A percentile compares a stretch with the other conserved stretches of the same genome.
phyloP scores from a whole-genome alignment of 2,329 filamentous ascomycete genomes.

The Cytospora piceae region DNA sequence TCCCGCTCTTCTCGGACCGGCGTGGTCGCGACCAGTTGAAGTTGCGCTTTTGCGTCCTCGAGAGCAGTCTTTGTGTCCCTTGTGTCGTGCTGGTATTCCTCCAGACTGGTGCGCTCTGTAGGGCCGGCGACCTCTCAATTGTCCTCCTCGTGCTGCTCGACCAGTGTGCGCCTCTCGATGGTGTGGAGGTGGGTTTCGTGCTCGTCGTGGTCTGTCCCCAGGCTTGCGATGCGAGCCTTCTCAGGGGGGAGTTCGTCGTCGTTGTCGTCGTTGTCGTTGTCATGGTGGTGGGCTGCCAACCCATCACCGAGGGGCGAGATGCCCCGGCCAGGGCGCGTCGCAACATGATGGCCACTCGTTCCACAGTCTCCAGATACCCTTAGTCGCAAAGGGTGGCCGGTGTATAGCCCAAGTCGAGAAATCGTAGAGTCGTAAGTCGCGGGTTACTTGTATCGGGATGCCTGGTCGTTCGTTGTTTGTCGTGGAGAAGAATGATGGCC shows the following conservation, averaged over 20 bases:
- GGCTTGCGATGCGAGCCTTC: conserved; percentile 14
- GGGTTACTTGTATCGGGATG: background rate
- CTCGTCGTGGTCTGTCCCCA: background rate
- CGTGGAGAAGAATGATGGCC: background rate
- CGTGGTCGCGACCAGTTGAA: conserved; percentile 27
- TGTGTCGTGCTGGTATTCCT: background rate
- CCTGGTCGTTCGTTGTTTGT: background rate
- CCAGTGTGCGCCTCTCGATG: background rate
- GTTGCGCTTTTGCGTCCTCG: conserved; percentile 19
- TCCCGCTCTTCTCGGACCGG: conserved; percentile 7
- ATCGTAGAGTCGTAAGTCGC: background rate
- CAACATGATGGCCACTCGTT: conserved; percentile 1
- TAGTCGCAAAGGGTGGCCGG: background rate
- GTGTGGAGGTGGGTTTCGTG: background rate
- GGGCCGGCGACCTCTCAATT: background rate
- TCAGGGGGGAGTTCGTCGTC: conserved; percentile 6
- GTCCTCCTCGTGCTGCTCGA: background rate
- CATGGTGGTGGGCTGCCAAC: conserved; percentile 15
- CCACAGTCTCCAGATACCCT: background rate
- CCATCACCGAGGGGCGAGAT: conserved; percentile 16
- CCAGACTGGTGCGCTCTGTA: conserved; percentile 7
- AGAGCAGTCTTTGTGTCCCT: background rate
- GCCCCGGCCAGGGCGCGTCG: conserved; percentile 13
- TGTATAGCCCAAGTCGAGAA: background rate
- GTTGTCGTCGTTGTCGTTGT: background rate